These are phyloP conservation scores for Pyricularia sp. DNA, from an alignment of 2,329 filamentous ascomycete genomes.

Conservation along the genomic window DNA sequence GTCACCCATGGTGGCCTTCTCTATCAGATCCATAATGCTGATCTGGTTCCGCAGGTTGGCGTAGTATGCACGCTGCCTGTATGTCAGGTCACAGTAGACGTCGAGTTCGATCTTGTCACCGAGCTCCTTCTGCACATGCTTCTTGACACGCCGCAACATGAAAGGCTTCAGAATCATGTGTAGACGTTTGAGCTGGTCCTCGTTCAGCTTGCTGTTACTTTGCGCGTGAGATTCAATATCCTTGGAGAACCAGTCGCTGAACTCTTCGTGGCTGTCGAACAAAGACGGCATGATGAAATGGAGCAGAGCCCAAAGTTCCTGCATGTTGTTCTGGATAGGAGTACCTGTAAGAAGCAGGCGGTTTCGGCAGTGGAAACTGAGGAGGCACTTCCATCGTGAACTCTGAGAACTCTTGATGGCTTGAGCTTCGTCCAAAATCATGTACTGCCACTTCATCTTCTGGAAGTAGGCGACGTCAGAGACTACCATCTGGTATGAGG, in stretches of 20 bases:
- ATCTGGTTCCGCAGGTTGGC: slow-evolving; percentile 90
- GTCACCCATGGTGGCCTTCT: slow-evolving; percentile 90
- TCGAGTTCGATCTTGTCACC: slow-evolving; percentile 98
- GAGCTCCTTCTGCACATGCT: slow-evolving; percentile 97
- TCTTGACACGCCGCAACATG: slow-evolving; percentile 99
- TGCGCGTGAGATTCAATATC: slow-evolving; percentile 97
- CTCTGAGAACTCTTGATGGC: slow-evolving; percentile 97
- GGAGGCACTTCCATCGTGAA: slow-evolving; percentile 90
- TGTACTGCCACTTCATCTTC: slow-evolving; percentile 99
- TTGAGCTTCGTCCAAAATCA: slow-evolving; percentile 98
- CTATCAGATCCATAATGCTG: slow-evolving; percentile 97
- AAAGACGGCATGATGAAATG: slow-evolving; percentile 99
- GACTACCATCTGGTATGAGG: slow-evolving; percentile 94
- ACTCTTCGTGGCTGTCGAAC: slow-evolving; percentile 89
- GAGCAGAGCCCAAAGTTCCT: slow-evolving; percentile 91
- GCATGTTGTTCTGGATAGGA: slow-evolving; percentile 99
- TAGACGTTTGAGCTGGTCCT: slow-evolving; percentile 90
- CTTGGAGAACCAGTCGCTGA: slow-evolving; percentile 90
- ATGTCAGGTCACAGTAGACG: slow-evolving; percentile 93
- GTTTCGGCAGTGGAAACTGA: slow-evolving; percentile 93
- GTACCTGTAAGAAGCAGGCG: slow-evolving; percentile 79
- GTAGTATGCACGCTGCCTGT: slow-evolving; percentile 91
- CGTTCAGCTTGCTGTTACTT: slow-evolving; percentile 98
- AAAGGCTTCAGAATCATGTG: slow-evolving; percentile 99
- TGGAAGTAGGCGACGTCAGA: slow-evolving; percentile 96